Percentiles rank a stretch among this genome's conserved stretches.
phyloP scores from a whole-genome alignment of 345 rosid genomes.

The Triadica sebifera region DNA sequence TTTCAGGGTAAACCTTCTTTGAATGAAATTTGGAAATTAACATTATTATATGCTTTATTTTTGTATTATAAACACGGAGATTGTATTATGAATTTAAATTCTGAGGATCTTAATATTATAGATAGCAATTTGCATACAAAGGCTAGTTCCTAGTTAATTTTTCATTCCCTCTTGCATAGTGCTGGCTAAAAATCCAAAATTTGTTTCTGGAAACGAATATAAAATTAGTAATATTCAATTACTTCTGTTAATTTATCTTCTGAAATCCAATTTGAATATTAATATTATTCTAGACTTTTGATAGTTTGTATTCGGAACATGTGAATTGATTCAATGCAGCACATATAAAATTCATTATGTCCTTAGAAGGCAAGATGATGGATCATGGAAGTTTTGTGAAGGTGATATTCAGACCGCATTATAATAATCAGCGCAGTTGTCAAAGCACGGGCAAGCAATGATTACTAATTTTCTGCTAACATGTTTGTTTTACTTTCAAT shows the following conservation, averaged over 20 bases:
- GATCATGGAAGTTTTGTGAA: slow-evolving; percentile 81
- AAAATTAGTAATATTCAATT: too few relatives aligned
- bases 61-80: too few relatives aligned
- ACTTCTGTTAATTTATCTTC: too few relatives aligned
- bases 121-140: not conserved
- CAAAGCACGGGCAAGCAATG: not conserved
- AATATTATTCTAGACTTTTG: not conserved
- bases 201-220: too few relatives aligned
- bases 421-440: slow-evolving; percentile 29
- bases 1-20: too few relatives aligned
- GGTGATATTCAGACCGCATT: slow-evolving; percentile 55
- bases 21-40: too few relatives aligned
- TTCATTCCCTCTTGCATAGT: not conserved
- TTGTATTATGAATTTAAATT: too few relatives aligned
- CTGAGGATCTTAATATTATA: too few relatives aligned
- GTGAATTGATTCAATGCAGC: slow-evolving; percentile 38
- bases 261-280: not conserved
- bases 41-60: too few relatives aligned
- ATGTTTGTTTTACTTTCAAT: not conserved
- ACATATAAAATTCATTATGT: slow-evolving; percentile 64
- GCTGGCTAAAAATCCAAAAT: not conserved
- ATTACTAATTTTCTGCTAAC: slow-evolving; percentile 12
- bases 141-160: not conserved
- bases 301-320: not conserved
- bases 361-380: slow-evolving; percentile 76